These are phyloP conservation scores for Waltergamsia citrina DNA, from an alignment of 2,329 filamentous ascomycete genomes.

Conservation along the genomic window DNA sequence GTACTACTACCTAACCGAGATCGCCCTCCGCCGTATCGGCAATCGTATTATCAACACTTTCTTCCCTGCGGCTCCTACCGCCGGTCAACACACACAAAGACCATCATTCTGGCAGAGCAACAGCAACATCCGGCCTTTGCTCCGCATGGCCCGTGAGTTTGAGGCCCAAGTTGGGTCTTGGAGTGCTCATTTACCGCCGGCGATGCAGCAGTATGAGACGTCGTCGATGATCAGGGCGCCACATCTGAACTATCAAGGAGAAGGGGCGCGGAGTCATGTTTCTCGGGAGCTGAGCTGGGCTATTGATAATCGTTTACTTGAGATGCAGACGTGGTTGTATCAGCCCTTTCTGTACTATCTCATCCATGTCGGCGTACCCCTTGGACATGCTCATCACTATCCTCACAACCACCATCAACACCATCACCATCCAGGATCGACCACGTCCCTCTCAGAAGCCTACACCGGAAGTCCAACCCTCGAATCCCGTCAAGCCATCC, in stretches of 20 bases:
- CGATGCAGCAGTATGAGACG: constrained; percentile 10
- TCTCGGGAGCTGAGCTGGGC: constrained; percentile 13
- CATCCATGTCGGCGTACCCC: constrained; percentile 6
- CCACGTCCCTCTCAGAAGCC: too few relatives aligned
- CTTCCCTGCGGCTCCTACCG: constrained; percentile 4
- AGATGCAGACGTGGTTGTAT: constrained; percentile 13
- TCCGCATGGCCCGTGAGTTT: constrained; percentile 12
- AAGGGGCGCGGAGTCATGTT: constrained; percentile 7
- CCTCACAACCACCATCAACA: too few relatives aligned
- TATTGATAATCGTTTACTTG: constrained; percentile 11
- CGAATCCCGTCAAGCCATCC: constrained; percentile 3
- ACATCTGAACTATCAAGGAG: constrained; percentile 5
- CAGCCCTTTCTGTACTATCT: constrained; percentile 11
- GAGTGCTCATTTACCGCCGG: constrained; percentile 10
- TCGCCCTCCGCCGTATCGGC: constrained; percentile 28
- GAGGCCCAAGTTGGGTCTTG: constrained; percentile 13
- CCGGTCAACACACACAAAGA: neutral
- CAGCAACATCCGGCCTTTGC: constrained; percentile 7
- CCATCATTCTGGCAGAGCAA: neutral
- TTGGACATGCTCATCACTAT: too few relatives aligned
- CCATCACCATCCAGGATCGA: too few relatives aligned
- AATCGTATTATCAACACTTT: constrained; percentile 26
- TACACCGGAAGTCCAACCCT: neutral
- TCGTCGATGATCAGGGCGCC: constrained; percentile 8
- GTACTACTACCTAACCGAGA: constrained; percentile 34